Base-by-base conservation (phyloP, 2,329 filamentous ascomycete genomes). In the Fusarium incarnatum region DNA sequence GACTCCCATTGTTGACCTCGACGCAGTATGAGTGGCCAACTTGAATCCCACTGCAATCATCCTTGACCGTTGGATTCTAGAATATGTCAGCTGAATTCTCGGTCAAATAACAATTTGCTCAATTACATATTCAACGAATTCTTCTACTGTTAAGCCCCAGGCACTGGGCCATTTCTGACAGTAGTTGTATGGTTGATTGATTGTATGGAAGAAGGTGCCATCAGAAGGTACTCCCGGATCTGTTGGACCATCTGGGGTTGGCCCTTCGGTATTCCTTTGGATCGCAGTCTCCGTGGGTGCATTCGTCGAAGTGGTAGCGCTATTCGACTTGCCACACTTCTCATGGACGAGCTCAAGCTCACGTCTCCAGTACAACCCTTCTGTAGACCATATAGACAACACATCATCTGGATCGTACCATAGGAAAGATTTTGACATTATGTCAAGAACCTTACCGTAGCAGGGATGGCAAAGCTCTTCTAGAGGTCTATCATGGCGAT, bases 401-500 rank as follows among this genome's bases (percentile, higher is more conserved):
- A 28, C 10, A 28, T 25, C 25, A 22, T 42, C 40, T 12, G n/a
- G 12, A 20, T 13, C 1, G 40, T 20, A 9, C 40, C 40, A 42
- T 9, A 42, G 3, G 18, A 42, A 42, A 20, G 20, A 42, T 5
- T 22, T 42, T 22, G 40, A 42, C n/a, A 42, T 15, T 1, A 22
- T 0, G 20, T 20, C 8, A 42, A 20, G 12, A 53, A 42, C 25
- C 6, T 34, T 50, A 1, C 15, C 34, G 30, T 57, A 57, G 16
- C 55, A 57, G 4, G 46, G 46, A 52, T 57, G 46, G 7, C 55
- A 57, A 10, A 57, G 45, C 18, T 58, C 55, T 13, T 34, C 46
- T 1, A 25, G 6, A 1, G 46, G 37, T 37, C 34, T 52, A 3
- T 58, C 32, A 18, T 34, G 16, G 13, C n/a, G 22, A 10, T 1